Base-by-base conservation (phyloP, 106 monocot genomes). In the Dioscorea dumetorum region DNA sequence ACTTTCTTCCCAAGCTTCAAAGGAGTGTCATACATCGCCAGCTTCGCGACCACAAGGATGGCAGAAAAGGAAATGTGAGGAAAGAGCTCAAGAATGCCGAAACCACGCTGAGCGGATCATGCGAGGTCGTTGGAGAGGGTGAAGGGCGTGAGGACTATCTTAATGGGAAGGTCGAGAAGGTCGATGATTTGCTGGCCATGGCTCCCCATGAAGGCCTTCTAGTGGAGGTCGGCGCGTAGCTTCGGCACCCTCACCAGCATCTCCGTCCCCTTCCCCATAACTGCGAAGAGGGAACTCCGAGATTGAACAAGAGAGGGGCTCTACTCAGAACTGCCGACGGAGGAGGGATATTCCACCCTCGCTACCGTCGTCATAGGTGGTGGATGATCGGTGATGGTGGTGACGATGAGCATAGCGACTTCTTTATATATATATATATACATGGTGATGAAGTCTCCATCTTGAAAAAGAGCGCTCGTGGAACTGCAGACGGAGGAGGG, bases 1-100 rank as follows among this genome's bases (percentile, higher is more conserved):
- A 93, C 82, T 66, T 93, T 88, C 74, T 79, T 88, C 59, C 85
- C 85, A 76, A 93, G 35, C 54, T 93, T 88, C 76, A 93, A 16
- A 0, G 92, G 83, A 56, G 88, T 79, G 32, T 93, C 92, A 33
- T 85, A 88, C 3, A 85, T 81, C 10, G 85, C 92, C 9, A 93
- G 57, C 10, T 85, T 81, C 35, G 80, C 82, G 16, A 93, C 88
- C 23, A 71, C 80, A 87, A 88, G 59, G 14, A 48, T 35, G 3
- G 2, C 48, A 34, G 31, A n/a, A 18, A 60, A 67, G n/a, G 62
- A 65, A 6, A 12, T 58, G 41, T 60, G 19, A 50, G 12, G 20
- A 54, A 65, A 58, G 24, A 50, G 23, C 32, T n/a, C 48, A 6
- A 18, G 33, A 20, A 48, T 2, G 17, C 52, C 51, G 12, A 58